Evolutionary conservation across 257 asterid species (phyloP).

Genomic region (Scutellaria galericulata): DNA sequence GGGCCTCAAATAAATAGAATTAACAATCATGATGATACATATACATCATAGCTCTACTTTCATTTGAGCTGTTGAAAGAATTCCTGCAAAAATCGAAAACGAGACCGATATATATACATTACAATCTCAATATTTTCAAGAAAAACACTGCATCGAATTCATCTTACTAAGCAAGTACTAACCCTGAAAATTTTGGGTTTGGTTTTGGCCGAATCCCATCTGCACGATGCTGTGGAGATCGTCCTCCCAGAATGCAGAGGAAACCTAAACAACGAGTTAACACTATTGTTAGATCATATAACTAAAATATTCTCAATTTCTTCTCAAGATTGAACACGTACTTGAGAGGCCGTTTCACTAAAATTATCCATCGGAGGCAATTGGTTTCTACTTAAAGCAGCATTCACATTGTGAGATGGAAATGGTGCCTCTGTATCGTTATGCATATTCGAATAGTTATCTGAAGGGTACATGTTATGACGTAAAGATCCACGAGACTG

Average conservation of each 20-base stretch:
- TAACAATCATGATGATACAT: slow-evolving; percentile 41
- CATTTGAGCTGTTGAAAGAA: slow-evolving; percentile 53
- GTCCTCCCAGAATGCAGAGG: slow-evolving; percentile 70
- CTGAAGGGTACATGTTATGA: slow-evolving; percentile 49
- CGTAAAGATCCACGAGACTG: slow-evolving; percentile 58
- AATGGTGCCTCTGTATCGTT: slow-evolving; percentile 42
- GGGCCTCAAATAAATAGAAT: slow-evolving; percentile 66
- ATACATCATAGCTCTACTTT: slow-evolving; percentile 66
- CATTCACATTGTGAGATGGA: slow-evolving; percentile 45
- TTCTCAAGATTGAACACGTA: slow-evolving; percentile 30
- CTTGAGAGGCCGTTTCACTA: slow-evolving; percentile 63
- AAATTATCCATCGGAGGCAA: slow-evolving; percentile 54
- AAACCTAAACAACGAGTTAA: slow-evolving; percentile 46
- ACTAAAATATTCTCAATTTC: not conserved
- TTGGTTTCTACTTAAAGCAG: slow-evolving; percentile 46
- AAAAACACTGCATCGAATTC: not conserved
- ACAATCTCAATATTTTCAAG: not conserved
- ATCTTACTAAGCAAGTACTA: slow-evolving; percentile 29
- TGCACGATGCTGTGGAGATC: slow-evolving; percentile 85
- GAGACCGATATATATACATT: not conserved
- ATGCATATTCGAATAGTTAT: slow-evolving; percentile 45
- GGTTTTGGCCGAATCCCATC: slow-evolving; percentile 80
- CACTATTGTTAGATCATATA: not conserved
- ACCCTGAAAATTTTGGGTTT: slow-evolving; percentile 66
- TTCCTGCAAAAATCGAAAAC: slow-evolving; percentile 46